Conservation (phyloP, 306 rosid species). For the Oemleria cerasiformis region DNA sequence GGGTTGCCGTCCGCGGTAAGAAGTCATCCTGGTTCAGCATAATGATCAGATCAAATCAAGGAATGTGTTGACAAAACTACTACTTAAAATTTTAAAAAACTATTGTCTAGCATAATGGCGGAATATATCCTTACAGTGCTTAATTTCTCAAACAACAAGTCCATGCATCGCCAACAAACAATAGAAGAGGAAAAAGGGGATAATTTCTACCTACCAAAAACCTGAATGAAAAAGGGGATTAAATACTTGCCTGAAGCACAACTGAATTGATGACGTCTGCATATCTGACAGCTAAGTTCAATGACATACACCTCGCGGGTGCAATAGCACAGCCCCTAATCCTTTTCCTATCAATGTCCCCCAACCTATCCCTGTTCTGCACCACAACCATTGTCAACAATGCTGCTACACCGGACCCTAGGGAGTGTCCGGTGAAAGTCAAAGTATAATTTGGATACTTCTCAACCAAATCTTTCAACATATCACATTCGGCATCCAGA, state of each 20-base stretch:
- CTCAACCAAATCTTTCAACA: conserved; percentile 56
- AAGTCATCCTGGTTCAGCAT: conserved; percentile 78
- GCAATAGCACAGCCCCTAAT: conserved; percentile 87
- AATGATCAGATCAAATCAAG: conserved; percentile 28
- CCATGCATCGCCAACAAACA: conserved; percentile 2
- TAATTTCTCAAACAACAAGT: not conserved
- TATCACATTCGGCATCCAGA: conserved; percentile 60
- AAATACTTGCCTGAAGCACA: conserved; percentile 78
- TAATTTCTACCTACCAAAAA: conserved; percentile 3
- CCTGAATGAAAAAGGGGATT: conserved; percentile 11
- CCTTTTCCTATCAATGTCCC: conserved; percentile 69
- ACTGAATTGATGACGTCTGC: conserved; percentile 88
- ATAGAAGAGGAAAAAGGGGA: not conserved
- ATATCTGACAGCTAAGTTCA: conserved; percentile 88
- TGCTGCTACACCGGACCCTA: conserved; percentile 89
- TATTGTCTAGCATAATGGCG: not conserved
- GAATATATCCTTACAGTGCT: not conserved
- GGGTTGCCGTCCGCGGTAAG: conserved; percentile 94
- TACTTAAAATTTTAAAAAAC: not conserved
- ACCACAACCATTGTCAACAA: conserved; percentile 70
- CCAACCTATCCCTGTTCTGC: conserved; percentile 57
- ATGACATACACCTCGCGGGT: conserved; percentile 89
- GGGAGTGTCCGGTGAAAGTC: conserved; percentile 86
- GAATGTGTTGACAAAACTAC: not conserved
- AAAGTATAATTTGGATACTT: conserved; percentile 67